These are phyloP conservation scores for Wickerhamiella qilinensis DNA, from an alignment of 805 yeast species.

Conservation along the genomic window DNA sequence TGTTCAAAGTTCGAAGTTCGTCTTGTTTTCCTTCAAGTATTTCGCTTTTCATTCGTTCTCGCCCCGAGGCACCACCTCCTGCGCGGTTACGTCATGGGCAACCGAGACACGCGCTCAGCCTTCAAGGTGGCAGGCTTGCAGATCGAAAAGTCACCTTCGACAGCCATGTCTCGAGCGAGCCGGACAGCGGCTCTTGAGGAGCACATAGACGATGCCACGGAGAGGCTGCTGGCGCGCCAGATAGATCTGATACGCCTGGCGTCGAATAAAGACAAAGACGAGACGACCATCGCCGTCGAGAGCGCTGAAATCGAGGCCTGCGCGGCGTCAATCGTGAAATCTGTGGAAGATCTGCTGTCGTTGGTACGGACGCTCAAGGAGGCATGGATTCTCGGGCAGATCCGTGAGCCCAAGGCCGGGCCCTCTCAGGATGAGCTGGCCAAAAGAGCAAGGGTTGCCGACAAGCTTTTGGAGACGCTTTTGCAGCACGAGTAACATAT, in stretches of 20 bases:
- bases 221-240: conserved; percentile 13
- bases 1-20: too few species aligned
- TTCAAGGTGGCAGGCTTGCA: too few species aligned
- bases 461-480: not conserved
- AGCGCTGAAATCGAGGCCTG: conserved; percentile 25
- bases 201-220: conserved; percentile 16
- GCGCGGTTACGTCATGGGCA: too few species aligned
- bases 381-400: conserved; percentile 29
- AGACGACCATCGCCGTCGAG: conserved; percentile 24
- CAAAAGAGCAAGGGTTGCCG: conserved; percentile 1
- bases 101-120: too few species aligned
- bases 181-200: conserved; percentile 13
- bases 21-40: too few species aligned
- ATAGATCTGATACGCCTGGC: conserved; percentile 14
- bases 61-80: too few species aligned
- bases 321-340: conserved; percentile 21
- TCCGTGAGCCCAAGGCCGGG: conserved; percentile 7
- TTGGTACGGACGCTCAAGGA: conserved; percentile 26
- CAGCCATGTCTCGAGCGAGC: conserved; percentile 6
- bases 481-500: not conserved
- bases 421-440: not conserved
- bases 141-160: too few species aligned
- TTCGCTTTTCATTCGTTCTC: too few species aligned
- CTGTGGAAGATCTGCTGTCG: conserved; percentile 25
- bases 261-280: conserved; percentile 17